Conservation (phyloP, 2,329 filamentous ascomycete genomes). For the Sordariomycetes sp. region DNA sequence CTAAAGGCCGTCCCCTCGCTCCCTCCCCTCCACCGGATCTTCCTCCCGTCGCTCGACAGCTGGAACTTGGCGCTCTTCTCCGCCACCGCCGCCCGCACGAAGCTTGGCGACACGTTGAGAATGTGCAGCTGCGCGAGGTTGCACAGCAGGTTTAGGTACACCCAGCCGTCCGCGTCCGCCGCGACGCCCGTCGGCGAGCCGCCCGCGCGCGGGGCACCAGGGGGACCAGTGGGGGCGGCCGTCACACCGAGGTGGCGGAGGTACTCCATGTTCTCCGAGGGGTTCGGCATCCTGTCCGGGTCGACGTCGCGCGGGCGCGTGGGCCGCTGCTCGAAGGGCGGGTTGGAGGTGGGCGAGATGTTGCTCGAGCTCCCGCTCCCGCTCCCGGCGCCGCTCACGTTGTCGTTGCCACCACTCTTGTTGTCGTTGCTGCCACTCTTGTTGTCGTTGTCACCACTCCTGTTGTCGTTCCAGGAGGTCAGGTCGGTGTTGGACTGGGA, state of each 20-base stretch:
- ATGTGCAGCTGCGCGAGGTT: constrained; percentile 81
- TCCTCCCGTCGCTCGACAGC: constrained; percentile 64
- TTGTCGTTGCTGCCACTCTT: background rate
- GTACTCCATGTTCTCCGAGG: constrained; percentile 69
- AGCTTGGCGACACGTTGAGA: constrained; percentile 69
- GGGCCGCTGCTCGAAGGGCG: constrained; percentile 58
- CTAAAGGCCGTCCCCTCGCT: constrained; percentile 52
- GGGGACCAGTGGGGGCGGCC: constrained; percentile 39
- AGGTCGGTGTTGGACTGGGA: constrained; percentile 17
- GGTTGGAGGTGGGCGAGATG: constrained; percentile 26
- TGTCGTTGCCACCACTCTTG: background rate
- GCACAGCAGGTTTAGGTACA: constrained; percentile 70
- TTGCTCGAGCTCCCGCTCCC: constrained; percentile 25
- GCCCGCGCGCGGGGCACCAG: constrained; percentile 10
- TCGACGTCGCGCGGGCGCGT: constrained; percentile 70
- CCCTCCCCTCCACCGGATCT: constrained; percentile 70
- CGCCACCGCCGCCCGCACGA: constrained; percentile 61
- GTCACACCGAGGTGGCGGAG: constrained; percentile 60
- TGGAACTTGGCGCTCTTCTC: constrained; percentile 68
- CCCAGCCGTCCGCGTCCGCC: constrained; percentile 63
- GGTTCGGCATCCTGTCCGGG: constrained; percentile 64
- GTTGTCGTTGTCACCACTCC: background rate
- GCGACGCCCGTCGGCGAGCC: constrained; percentile 29
- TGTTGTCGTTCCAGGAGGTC: background rate
- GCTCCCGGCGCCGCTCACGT: background rate